A percentile compares a stretch with the other conserved stretches of the same genome.
Evolutionary conservation across 2,329 filamentous ascomycete genomes (phyloP).

Genomic region (Exserohilum rostratum): DNA sequence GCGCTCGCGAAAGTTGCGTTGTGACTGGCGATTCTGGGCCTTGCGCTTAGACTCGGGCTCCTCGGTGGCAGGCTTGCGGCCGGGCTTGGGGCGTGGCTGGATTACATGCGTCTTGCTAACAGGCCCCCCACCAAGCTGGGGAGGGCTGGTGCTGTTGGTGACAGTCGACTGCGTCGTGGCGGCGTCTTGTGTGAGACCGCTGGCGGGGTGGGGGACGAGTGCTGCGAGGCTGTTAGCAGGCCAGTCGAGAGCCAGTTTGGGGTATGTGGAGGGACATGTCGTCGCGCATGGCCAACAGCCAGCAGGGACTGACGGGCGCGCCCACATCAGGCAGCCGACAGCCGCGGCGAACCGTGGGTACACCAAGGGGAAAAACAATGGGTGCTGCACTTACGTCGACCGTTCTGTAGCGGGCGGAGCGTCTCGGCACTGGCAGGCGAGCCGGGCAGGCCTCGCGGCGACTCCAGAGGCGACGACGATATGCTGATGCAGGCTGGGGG

Average conservation of each 20-base stretch:
- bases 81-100: slow-evolving; percentile 65
- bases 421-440: not conserved
- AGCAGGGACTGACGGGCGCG: not conserved
- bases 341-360: slow-evolving; percentile 14
- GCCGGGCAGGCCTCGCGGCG: not conserved
- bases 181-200: slow-evolving; percentile 9
- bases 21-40: slow-evolving; percentile 90
- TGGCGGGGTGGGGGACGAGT: slow-evolving; percentile 15
- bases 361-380: slow-evolving; percentile 11
- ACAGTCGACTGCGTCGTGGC: slow-evolving; percentile 37
- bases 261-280: not conserved
- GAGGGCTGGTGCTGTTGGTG: slow-evolving; percentile 28
- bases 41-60: slow-evolving; percentile 92
- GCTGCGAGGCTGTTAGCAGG: slow-evolving; percentile 18
- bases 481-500: too few species aligned
- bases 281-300: not conserved
- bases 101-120: slow-evolving; percentile 47
- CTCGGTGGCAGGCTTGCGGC: slow-evolving; percentile 90
- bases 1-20: slow-evolving; percentile 87
- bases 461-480: too few species aligned
- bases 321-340: slow-evolving; percentile 1
- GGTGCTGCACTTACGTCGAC: slow-evolving; percentile 24
- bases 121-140: slow-evolving; percentile 46
- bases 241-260: not conserved
- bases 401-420: slow-evolving; percentile 9